Conservation (phyloP, 2,329 filamentous ascomycete species). For the Paracorniculantispora psalliotae region DNA sequence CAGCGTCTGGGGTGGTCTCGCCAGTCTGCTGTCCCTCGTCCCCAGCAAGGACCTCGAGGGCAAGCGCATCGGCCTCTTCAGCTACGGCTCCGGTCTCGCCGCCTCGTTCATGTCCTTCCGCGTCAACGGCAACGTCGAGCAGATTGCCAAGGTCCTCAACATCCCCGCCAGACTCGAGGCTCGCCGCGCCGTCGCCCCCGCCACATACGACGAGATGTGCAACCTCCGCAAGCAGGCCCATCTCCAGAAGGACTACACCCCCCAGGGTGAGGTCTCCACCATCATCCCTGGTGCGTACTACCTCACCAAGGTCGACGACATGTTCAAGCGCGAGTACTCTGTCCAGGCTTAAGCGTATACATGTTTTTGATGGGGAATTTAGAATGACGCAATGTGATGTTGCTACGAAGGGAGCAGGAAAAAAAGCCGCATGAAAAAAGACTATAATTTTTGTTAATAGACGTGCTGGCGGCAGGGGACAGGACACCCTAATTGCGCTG, state of each 20-base stretch:
- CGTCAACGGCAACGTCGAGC: conserved; percentile 63
- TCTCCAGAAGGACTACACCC: conserved; percentile 72
- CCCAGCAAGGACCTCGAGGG: conserved; percentile 59
- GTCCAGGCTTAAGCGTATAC: conserved; percentile 59
- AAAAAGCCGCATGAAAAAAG: background rate
- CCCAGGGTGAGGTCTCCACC: conserved; percentile 62
- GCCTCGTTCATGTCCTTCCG: conserved; percentile 70
- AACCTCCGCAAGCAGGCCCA: conserved; percentile 77
- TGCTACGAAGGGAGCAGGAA: background rate
- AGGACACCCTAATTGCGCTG: conserved; percentile 3
- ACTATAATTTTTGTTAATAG: conserved; percentile 2
- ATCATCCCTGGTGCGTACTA: conserved; percentile 69
- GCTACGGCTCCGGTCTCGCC: conserved; percentile 72
- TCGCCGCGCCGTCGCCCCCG: conserved; percentile 61
- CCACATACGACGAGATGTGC: conserved; percentile 77
- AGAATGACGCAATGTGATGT: conserved; percentile 8
- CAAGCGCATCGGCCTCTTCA: conserved; percentile 73
- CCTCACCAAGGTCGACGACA: conserved; percentile 73
- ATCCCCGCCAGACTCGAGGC: conserved; percentile 63
- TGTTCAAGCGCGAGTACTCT: conserved; percentile 77
- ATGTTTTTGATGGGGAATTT: background rate
- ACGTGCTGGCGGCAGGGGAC: conserved; percentile 1
- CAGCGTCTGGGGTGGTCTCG: conserved; percentile 73
- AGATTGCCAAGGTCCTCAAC: conserved; percentile 63
- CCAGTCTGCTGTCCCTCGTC: conserved; percentile 61